Percentiles rank a stretch among this genome's conserved stretches.
phyloP scores from a whole-genome alignment of 2,329 filamentous ascomycete species.

The Annulohypoxylon truncatum region DNA sequence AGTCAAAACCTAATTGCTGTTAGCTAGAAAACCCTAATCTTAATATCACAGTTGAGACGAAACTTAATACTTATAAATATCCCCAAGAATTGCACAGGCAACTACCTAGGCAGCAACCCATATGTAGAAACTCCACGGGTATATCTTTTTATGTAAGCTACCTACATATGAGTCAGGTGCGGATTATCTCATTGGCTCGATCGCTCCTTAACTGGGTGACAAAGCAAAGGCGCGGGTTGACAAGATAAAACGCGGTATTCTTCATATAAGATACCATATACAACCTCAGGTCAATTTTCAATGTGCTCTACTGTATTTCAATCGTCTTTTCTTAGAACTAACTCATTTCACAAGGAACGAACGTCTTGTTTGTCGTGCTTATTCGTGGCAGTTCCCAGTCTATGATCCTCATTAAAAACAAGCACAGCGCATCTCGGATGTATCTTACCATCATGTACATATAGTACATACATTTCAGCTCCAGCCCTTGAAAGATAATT shows the following conservation, averaged over 20 bases:
- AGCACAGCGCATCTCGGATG: too few species aligned
- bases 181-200: conserved; percentile 5
- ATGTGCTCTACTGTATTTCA: neutral
- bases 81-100: neutral
- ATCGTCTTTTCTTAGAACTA: neutral
- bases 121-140: neutral
- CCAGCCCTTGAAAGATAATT: neutral
- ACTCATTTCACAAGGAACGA: neutral
- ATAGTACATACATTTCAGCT: neutral
- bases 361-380: neutral
- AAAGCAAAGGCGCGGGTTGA: conserved; percentile 37
- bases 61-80: neutral
- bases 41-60: neutral
- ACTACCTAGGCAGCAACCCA: conserved; percentile 11
- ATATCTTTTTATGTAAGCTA: neutral
- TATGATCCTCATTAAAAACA: conserved; percentile 29
- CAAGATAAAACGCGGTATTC: neutral
- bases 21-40: neutral
- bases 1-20: neutral
- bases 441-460: conserved; percentile 5
- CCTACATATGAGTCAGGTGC: conserved; percentile 18
- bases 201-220: conserved; percentile 29
- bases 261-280: neutral
- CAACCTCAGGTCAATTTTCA: neutral
- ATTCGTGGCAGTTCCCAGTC: neutral